Conservation (phyloP, 2,329 filamentous ascomycete genomes). For the Colletotrichum sp. region DNA sequence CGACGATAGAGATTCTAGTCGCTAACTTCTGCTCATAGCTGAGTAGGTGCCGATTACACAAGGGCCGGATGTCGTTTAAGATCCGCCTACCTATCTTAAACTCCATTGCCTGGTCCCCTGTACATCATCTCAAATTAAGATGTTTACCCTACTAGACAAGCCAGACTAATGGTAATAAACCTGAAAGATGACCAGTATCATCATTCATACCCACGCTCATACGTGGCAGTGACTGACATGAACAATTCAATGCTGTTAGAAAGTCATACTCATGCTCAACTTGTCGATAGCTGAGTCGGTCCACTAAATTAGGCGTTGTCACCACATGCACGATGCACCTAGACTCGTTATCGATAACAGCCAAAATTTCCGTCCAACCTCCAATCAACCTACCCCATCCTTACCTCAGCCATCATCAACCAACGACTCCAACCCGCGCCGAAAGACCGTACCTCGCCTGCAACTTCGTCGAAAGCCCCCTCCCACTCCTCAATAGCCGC, state of each 20-base stretch:
- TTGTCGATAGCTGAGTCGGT: background rate
- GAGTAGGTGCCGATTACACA: background rate
- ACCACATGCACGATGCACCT: background rate
- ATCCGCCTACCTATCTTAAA: background rate
- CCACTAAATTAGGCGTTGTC: background rate
- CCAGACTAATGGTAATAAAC: background rate
- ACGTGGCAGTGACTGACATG: background rate
- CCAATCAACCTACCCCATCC: background rate
- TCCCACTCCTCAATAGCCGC: background rate
- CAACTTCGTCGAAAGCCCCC: background rate
- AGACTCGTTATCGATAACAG: conserved; percentile 14
- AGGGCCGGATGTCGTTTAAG: background rate
- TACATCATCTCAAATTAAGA: background rate
- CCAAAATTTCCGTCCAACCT: conserved; percentile 15
- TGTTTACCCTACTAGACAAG: background rate
- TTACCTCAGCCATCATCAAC: background rate
- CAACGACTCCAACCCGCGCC: background rate
- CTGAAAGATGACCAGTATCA: background rate
- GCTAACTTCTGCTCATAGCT: background rate
- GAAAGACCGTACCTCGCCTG: background rate
- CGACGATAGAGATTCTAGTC: background rate
- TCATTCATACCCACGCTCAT: background rate
- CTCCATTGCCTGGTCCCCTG: too few relatives aligned
- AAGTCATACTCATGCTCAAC: background rate
- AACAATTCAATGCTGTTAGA: background rate